phyloP scores from a whole-genome alignment of 108 stramenopile genomes.

The Cyclotella sp. region DNA sequence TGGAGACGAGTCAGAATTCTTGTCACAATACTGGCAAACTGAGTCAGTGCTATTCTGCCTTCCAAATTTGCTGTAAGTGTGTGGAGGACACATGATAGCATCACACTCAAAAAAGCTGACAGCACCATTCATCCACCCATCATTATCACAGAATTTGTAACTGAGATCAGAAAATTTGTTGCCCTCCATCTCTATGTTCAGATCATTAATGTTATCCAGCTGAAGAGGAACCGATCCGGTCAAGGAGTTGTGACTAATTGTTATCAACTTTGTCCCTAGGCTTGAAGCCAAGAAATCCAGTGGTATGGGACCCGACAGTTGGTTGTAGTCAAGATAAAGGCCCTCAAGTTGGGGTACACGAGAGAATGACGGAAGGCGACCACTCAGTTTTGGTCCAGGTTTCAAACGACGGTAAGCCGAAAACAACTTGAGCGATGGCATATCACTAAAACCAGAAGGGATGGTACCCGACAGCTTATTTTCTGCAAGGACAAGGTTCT shows the following conservation, averaged over 20 bases:
- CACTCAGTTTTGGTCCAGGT: slow-evolving; percentile 58
- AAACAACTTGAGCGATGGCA: slow-evolving; percentile 59
- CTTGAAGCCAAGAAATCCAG: slow-evolving; percentile 48
- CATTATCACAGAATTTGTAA: slow-evolving; percentile 61
- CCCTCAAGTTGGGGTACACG: slow-evolving; percentile 59
- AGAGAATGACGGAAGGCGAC: slow-evolving; percentile 65
- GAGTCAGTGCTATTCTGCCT: slow-evolving; percentile 58
- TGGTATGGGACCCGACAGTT: slow-evolving; percentile 50
- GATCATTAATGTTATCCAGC: slow-evolving; percentile 51
- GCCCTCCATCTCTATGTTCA: slow-evolving; percentile 76
- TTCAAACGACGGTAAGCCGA: slow-evolving; percentile 43
- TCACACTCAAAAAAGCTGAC: slow-evolving; percentile 66
- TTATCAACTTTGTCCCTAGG: slow-evolving; percentile 47
- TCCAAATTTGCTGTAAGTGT: slow-evolving; percentile 63
- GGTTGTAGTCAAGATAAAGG: slow-evolving; percentile 70
- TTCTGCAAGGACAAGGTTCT: slow-evolving; percentile 53
- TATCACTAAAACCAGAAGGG: slow-evolving; percentile 53
- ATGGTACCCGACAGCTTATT: slow-evolving; percentile 71
- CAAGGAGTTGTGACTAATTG: slow-evolving; percentile 54
- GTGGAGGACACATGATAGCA: slow-evolving; percentile 77
- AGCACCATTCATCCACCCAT: slow-evolving; percentile 68
- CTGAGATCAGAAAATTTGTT: slow-evolving; percentile 69
- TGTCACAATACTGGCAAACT: slow-evolving; percentile 64
- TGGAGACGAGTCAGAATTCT: slow-evolving; percentile 44
- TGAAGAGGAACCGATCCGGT: slow-evolving; percentile 58